Percentiles rank a stretch among this genome's conserved stretches.
These are phyloP conservation scores for Erigeron philadelphicus DNA, from an alignment of 140 eudicot genomes.

Conservation along the genomic window DNA sequence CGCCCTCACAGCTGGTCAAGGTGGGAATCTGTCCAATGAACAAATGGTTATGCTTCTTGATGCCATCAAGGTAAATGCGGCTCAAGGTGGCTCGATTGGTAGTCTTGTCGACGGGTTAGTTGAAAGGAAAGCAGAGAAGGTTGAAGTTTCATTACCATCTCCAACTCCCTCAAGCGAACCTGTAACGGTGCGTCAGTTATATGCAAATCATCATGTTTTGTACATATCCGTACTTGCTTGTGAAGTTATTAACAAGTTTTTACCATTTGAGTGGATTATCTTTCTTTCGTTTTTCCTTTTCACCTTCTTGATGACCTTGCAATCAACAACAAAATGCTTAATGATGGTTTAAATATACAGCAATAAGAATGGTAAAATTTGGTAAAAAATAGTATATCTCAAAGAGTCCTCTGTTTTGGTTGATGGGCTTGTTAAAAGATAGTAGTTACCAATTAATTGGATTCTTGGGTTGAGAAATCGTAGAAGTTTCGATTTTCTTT, in stretches of 20 bases:
- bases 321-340: neutral
- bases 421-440: neutral
- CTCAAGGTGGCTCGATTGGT: slow-evolving; percentile 34
- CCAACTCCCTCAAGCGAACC: slow-evolving; percentile 90
- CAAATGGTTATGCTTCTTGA: slow-evolving; percentile 80
- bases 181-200: slow-evolving; percentile 96
- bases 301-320: neutral
- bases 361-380: neutral
- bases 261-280: neutral
- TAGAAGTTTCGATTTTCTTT: neutral
- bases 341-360: neutral
- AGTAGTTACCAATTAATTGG: neutral
- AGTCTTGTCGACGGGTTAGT: slow-evolving; percentile 47
- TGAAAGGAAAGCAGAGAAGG: slow-evolving; percentile 38
- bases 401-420: slow-evolving; percentile 15
- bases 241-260: slow-evolving; percentile 19
- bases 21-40: slow-evolving; percentile 51
- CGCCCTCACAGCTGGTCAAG: slow-evolving; percentile 76
- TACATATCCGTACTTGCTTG: slow-evolving; percentile 27
- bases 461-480: neutral
- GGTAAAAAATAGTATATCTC: neutral
- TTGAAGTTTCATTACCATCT: slow-evolving; percentile 94
- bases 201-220: slow-evolving; percentile 37
- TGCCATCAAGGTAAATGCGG: slow-evolving; percentile 59
- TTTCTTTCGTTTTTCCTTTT: neutral